Base-by-base conservation (phyloP, 1,284 basidiomycete genomes). In the Trichosporon inkin region DNA sequence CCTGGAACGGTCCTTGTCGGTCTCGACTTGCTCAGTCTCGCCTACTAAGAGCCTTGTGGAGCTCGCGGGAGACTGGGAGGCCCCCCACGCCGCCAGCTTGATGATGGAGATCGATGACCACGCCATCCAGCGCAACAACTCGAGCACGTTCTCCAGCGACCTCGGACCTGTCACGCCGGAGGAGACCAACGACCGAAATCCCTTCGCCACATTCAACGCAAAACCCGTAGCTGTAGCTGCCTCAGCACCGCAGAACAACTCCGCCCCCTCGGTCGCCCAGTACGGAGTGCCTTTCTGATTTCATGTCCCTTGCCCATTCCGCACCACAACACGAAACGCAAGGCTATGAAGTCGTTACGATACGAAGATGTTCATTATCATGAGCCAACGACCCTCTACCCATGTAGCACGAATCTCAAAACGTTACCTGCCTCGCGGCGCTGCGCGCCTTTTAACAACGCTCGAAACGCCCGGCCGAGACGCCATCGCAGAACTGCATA, bases 161-260 rank as follows among this genome's bases (percentile, higher is more conserved):
- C 19, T 35, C 17, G 44, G 44, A 14, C 51, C 51, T 6, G n/a
- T 53, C 51, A 53, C 51, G 8, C 51, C 51, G 6, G 51, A 53
- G 6, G 51, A 53, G 34, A n/a, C 7, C 17, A 19, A 37, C 44
- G 20, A 14, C 16, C 16, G 19, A 16, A 49, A 53, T 32, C 78
- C 84, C 61, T 71, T 88, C 87, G 44, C 28, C 10, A 16, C 44
- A 1, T 10, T 24, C 22, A 24, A 14, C 14, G 24, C 24, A 10
- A 28, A 28, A 14, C 28, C 28, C 28, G 13, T 49, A 2, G 19
- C 40, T 10, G 40, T 13, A 2, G 19, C 20, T 10, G 44, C 19
- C 16, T 13, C 11, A 5, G 22, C 38, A 3, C 3, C 44, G 6
- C 16, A 49, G 44, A 32, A 16, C 44, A n/a, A 6, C 16, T 40